Base-by-base conservation (phyloP, 2,329 filamentous ascomycete genomes). In the Ophiostoma piceae region DNA sequence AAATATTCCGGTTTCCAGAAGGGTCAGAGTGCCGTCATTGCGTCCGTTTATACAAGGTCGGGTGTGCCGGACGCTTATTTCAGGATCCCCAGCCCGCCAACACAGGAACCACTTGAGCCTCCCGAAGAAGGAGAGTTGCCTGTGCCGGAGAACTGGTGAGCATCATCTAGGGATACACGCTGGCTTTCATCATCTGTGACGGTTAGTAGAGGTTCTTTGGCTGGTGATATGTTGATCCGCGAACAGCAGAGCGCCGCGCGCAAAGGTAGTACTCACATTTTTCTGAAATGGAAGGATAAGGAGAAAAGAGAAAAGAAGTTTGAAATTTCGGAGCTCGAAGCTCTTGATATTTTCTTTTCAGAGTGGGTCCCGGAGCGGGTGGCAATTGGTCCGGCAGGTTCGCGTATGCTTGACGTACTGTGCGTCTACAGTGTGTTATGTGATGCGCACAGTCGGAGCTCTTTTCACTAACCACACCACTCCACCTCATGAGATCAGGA, bases 1-100 rank as follows among this genome's bases (percentile, higher is more conserved):
- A 66, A 41, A 32, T 1, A 2, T 29, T 66, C 39, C 65, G n/a
- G 29, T 14, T 83, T 80, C 67, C 68, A 71, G 71, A 81, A 12
- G 73, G 80, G 80, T 98, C 94, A 98, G 94, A 97, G 92, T 91
- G 96, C 90, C 92, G 91, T 89, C 91, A 90, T 92, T 88, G 94
- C 95, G 94, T 97, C 89, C 94, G 94, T 86, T 82, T 87, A 92
- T 96, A 97, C 93, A 98, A 97, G 94, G 90, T 89, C 86, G 79
- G 62, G 82, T 97, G 94, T 97, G 95, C 92, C 94, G 93, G 91
- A 97, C 95, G 93, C 95, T 90, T 86, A 93, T 93, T 89, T 98
- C 95, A 99, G 87, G 84, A 87, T 90, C 82, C 87, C 87, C 82
- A 82, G 84, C 81, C 84, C 83, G 35, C 69, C 68, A 65, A 83